phyloP scores from a whole-genome alignment of 2,329 filamentous ascomycete species.

The Verticillium klebahnii region DNA sequence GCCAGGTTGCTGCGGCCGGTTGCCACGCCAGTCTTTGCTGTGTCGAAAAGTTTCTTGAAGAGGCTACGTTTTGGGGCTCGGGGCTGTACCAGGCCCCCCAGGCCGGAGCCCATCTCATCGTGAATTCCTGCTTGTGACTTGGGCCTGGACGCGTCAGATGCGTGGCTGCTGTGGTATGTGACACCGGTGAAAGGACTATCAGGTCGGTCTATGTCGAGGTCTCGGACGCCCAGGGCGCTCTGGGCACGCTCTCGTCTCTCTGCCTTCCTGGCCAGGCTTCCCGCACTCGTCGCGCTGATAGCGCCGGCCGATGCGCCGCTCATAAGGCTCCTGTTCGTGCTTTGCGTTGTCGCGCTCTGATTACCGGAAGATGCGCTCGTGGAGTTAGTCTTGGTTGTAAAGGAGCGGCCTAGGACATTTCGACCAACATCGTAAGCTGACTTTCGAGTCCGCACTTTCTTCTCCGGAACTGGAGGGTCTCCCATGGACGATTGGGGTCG shows the following conservation, averaged over 20 bases:
- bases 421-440: conserved; percentile 75
- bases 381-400: conserved; percentile 81
- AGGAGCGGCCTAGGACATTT: conserved; percentile 68
- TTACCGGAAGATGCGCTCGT: conserved; percentile 73
- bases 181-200: conserved; percentile 68
- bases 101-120: conserved; percentile 61
- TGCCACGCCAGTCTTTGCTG: conserved; percentile 88
- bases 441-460: conserved; percentile 59
- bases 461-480: conserved; percentile 31
- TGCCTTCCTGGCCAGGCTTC: conserved; percentile 80
- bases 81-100: conserved; percentile 74
- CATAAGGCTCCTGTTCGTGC: conserved; percentile 84
- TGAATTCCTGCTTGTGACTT: conserved; percentile 63
- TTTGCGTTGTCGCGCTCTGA: conserved; percentile 69
- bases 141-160: conserved; percentile 54
- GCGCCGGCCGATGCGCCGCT: conserved; percentile 86
- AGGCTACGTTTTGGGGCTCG: conserved; percentile 83
- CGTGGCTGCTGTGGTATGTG: conserved; percentile 90
- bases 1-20: conserved; percentile 83
- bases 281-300: conserved; percentile 92
- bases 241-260: conserved; percentile 45
- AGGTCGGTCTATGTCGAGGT: conserved; percentile 48
- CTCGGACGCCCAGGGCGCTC: conserved; percentile 58
- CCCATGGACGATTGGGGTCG: conserved; percentile 57
- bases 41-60: conserved; percentile 92